These are phyloP conservation scores for Quillaja saponaria DNA, from an alignment of 306 rosid genomes.

Conservation along the genomic window DNA sequence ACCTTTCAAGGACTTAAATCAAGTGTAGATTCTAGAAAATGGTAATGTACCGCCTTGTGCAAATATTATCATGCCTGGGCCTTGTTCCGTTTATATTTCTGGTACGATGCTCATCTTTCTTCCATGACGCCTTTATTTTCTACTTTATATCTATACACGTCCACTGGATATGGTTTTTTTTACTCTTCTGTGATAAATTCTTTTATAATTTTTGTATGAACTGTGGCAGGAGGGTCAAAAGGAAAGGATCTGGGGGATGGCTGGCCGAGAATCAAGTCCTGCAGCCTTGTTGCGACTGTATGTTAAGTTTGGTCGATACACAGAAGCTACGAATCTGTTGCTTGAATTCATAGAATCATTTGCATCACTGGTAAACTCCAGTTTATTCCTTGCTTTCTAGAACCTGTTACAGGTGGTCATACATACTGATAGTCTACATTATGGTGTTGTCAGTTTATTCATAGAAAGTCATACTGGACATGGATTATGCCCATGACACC, in stretches of 20 bases:
- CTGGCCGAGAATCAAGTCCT: slow-evolving; percentile 78
- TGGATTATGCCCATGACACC: not conserved
- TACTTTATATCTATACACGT: too few relatives aligned
- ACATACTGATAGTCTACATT: slow-evolving; percentile 16
- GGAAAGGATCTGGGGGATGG: slow-evolving; percentile 72
- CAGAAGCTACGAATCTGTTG: slow-evolving; percentile 86
- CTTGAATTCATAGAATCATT: slow-evolving; percentile 68
- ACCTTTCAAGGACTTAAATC: too few relatives aligned
- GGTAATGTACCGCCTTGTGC: too few relatives aligned
- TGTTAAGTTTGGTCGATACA: slow-evolving; percentile 80
- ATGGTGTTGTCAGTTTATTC: slow-evolving; percentile 7
- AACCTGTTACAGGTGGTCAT: slow-evolving; percentile 11
- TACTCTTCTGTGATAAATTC: too few relatives aligned
- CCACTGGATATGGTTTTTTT: too few relatives aligned
- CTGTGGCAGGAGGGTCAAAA: slow-evolving; percentile 67
- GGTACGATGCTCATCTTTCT: not conserved
- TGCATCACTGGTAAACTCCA: slow-evolving; percentile 63
- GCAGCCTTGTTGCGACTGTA: slow-evolving; percentile 80
- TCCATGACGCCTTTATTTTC: not conserved
- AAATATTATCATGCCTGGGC: too few relatives aligned
- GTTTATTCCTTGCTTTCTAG: slow-evolving; percentile 21
- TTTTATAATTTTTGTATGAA: too few relatives aligned
- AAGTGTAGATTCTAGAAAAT: too few relatives aligned
- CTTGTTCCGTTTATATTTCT: too few relatives aligned
- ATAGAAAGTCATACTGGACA: not conserved